phyloP scores from a whole-genome alignment of 176 grass and related monocot genomes.

The Ananas comosus region DNA sequence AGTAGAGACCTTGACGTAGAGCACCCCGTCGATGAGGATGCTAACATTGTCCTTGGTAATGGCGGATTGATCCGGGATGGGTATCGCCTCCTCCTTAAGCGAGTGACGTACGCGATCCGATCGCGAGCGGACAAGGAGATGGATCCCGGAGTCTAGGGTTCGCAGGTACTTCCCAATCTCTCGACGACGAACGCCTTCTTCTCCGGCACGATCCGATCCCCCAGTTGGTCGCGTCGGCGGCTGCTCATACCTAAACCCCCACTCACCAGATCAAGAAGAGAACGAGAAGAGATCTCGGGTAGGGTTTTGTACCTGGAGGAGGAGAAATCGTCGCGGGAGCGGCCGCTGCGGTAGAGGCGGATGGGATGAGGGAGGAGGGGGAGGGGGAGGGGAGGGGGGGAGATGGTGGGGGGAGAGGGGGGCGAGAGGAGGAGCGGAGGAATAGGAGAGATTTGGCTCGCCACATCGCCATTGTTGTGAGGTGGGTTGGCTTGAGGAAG shows the following conservation, averaged over 20 bases:
- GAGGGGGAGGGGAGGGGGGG: conserved; percentile 1
- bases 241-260: conserved; percentile 33
- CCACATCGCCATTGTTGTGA: conserved; percentile 4
- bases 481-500: neutral
- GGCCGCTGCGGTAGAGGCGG: conserved; percentile 21
- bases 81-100: conserved; percentile 96
- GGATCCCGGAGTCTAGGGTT: conserved; percentile 81
- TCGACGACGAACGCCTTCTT: conserved; percentile 88
- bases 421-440: conserved; percentile 20
- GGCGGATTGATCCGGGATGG: conserved; percentile 81
- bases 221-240: conserved; percentile 53
- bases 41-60: conserved; percentile 95
- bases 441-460: neutral
- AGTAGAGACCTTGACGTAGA: conserved; percentile 72
- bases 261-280: neutral
- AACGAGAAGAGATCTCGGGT: neutral
- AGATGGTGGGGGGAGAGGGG: neutral
- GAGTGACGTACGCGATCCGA: conserved; percentile 92
- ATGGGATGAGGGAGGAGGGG: conserved; percentile 8
- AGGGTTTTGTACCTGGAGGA: conserved; percentile 19
- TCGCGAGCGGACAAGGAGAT: conserved; percentile 66
- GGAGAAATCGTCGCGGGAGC: conserved; percentile 38
- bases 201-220: conserved; percentile 92
- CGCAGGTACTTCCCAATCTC: conserved; percentile 76
- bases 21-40: conserved; percentile 80